Evolutionary conservation across 2,329 filamentous ascomycete species (phyloP), one percentile per base, ranked within the genome.

Genomic region (Aquanectria penicillioides): DNA sequence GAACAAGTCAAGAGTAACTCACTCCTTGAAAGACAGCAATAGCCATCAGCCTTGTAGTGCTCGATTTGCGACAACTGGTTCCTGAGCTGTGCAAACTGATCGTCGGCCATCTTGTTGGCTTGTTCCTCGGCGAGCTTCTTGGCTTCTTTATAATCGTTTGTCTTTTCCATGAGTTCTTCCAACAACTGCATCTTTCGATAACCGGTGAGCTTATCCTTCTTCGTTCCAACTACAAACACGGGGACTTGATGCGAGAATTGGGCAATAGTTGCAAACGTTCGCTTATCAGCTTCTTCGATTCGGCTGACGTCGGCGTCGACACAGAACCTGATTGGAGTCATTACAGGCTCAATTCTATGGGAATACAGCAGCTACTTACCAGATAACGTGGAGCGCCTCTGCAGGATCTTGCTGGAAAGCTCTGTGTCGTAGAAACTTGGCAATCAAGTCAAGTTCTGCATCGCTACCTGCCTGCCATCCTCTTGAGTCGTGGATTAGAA

Each of bases 401-500:
- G 67, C 67, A 0, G 67, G 65, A 20, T 69, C 67, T 23, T 70
- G 55, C 11, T 70, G 67, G 10, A 66, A 69, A 4, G 67, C 67
- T 2, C 67, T 25, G n/a, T 70, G 59, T 20, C 67, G 44, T 13
- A 69, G 62, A 15, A 69, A 69, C 25, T 70, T 69, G 1, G 67
- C 67, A 10, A 69, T 70, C 36, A 69, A 56, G 2, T 69, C 67
- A 4, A 69, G 54, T 17, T 69, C 67, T 0, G 54, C 40, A 17
- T 69, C 67, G 5, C 67, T 69, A 1, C 67, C 67, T 1, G 67
- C 67, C 13, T 69, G 67, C 67, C 67, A 69, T 0, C 67, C 67
- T 33, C 67, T 62, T 1, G 67, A 69, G 25, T 69, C 67, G 6
- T 69, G 67, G 6, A 69, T 67, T 11, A 70, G 49, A 5, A 69